These are phyloP conservation scores for Agaricus sinodeliciosus DNA, from an alignment of 768 basidiomycete genomes.

Conservation along the genomic window DNA sequence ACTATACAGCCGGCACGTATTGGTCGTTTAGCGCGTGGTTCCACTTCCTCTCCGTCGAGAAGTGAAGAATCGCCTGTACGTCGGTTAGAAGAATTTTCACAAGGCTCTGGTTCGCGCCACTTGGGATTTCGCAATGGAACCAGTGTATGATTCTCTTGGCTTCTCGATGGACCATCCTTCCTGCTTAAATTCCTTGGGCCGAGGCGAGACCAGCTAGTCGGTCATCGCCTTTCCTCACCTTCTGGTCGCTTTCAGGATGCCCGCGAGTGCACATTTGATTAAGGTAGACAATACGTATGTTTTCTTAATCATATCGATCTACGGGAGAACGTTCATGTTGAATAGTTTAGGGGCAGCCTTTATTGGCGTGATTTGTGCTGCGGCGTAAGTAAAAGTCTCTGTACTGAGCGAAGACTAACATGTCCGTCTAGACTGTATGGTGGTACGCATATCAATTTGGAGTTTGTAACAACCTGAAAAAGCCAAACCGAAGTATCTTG, in stretches of 20 bases:
- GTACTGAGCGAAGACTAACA: background rate
- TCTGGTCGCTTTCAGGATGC: slow-evolving; percentile 14
- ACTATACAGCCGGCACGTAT: background rate
- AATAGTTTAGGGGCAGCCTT: slow-evolving; percentile 46
- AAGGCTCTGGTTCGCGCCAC: slow-evolving; percentile 6
- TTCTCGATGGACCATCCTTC: slow-evolving; percentile 15
- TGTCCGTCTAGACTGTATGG: slow-evolving; percentile 37
- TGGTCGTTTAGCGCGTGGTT: background rate
- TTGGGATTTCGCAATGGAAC: background rate
- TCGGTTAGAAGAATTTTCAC: slow-evolving; percentile 7
- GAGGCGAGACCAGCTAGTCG: slow-evolving; percentile 11
- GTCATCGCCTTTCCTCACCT: slow-evolving; percentile 13
- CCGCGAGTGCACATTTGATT: slow-evolving; percentile 12
- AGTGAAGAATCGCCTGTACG: slow-evolving; percentile 8
- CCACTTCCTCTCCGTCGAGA: slow-evolving; percentile 8
- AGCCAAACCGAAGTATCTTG: slow-evolving; percentile 36
- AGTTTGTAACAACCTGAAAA: background rate
- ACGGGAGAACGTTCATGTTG: background rate
- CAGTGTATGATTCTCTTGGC: slow-evolving; percentile 11
- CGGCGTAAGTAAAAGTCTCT: slow-evolving; percentile 26
- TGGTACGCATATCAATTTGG: slow-evolving; percentile 26
- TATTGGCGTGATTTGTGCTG: slow-evolving; percentile 43
- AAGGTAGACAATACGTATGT: slow-evolving; percentile 32
- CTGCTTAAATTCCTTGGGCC: slow-evolving; percentile 21
- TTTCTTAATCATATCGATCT: background rate